These are phyloP conservation scores for Phlegmacium glaucopus DNA, from an alignment of 768 basidiomycete genomes.

Conservation along the genomic window DNA sequence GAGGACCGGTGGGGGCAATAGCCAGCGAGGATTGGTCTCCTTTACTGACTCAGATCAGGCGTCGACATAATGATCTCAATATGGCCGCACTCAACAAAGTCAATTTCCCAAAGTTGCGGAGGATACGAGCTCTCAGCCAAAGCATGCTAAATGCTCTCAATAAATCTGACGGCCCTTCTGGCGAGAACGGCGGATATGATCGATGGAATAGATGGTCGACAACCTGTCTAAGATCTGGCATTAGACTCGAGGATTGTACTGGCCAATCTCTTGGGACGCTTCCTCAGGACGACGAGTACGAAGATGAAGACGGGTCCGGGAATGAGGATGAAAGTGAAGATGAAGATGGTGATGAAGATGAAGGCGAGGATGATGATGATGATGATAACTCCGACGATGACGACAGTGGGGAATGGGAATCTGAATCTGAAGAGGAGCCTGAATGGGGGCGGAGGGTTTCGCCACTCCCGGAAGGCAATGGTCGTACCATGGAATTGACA, in stretches of 20 bases:
- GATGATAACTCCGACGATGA: conserved; percentile 26
- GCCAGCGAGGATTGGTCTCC: conserved; percentile 19
- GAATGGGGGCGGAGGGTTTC: conserved; percentile 26
- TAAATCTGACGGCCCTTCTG: conserved; percentile 44
- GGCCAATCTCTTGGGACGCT: conserved; percentile 56
- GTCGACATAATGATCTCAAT: conserved; percentile 60
- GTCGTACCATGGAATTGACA: conserved; percentile 43
- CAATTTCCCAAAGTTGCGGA: conserved; percentile 60
- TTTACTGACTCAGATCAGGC: conserved; percentile 40
- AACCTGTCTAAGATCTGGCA: conserved; percentile 41
- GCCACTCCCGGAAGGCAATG: conserved; percentile 24
- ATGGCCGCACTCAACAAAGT: conserved; percentile 47
- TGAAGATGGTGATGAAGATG: conserved; percentile 24
- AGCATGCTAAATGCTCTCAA: conserved; percentile 58
- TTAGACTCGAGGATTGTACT: conserved; percentile 76
- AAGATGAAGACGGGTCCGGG: conserved; percentile 26
- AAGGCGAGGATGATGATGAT: conserved; percentile 23
- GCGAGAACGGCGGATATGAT: conserved; percentile 38
- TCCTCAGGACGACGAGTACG: conserved; percentile 34
- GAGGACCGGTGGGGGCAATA: too few relatives aligned
- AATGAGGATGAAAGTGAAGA: conserved; percentile 29
- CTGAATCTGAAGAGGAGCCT: conserved; percentile 29
- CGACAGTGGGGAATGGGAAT: conserved; percentile 26
- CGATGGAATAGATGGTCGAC: conserved; percentile 75
- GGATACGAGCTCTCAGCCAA: conserved; percentile 56